A percentile compares a stretch with the other conserved stretches of the same genome.
Evolutionary conservation across 1,284 basidiomycete genomes (phyloP).

Genomic region (Marasmius tenuissimus): DNA sequence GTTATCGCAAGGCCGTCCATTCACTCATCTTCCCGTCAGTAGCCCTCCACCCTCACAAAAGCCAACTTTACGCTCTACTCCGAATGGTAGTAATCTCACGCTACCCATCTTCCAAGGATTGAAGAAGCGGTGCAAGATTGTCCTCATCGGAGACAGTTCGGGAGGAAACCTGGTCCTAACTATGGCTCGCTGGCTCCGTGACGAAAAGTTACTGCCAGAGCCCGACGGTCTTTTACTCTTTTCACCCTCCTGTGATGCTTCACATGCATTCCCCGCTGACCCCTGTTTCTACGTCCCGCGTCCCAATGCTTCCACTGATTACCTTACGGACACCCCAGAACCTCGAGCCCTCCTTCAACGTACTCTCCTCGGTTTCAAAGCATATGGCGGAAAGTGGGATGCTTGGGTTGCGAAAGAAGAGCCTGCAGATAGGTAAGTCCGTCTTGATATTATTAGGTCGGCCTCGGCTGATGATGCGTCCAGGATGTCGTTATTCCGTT

Average conservation of each 20-base stretch:
- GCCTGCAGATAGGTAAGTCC: background rate
- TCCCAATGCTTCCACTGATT: conserved; percentile 47
- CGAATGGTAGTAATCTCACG: background rate
- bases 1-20: background rate
- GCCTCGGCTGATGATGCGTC: background rate
- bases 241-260: conserved; percentile 40
- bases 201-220: conserved; percentile 41
- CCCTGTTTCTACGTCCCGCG: conserved; percentile 48
- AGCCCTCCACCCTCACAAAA: background rate
- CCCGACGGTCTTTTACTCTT: conserved; percentile 46
- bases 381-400: conserved; percentile 4
- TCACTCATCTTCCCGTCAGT: background rate
- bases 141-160: conserved; percentile 69
- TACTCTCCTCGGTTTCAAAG: conserved; percentile 45
- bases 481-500: background rate
- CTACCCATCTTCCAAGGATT: conserved; percentile 1
- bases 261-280: conserved; percentile 46
- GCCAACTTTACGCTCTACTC: background rate
- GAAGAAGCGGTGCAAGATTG: conserved; percentile 46
- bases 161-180: conserved; percentile 71
- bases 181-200: conserved; percentile 49
- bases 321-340: conserved; percentile 53
- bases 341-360: conserved; percentile 49
- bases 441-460: background rate
- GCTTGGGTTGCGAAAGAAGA: conserved; percentile 1